Evolutionary conservation across 1,139 yeast species (phyloP), one percentile per base, ranked within the genome.

Genomic region (Candida tetrigidarum): DNA sequence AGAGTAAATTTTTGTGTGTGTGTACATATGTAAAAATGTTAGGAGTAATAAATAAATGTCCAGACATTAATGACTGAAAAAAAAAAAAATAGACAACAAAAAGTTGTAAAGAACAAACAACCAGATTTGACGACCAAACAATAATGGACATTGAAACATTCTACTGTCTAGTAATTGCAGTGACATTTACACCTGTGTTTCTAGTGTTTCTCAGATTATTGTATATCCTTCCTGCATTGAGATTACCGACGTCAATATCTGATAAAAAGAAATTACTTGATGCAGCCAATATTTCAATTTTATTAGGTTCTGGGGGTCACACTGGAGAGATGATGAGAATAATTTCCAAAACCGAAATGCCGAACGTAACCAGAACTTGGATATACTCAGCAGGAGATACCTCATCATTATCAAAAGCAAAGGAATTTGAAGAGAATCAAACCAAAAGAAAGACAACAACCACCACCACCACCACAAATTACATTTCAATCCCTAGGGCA

Each of bases 241-340:
- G 50, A 19, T 42, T 56, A 11, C 41, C 50, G 1, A 33, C 29
- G 15, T 29, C 41, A 9, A 33, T 43, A 5, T 25, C 15, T n/a
- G 23, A 37, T 15, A 22, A 30, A n/a, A 41, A 28, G 16, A 41
- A 40, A 12, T 30, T 44, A 16, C 19, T 38, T n/a, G 23, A 51
- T 32, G 70, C 68, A 7, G 49, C 63, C 25, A 58, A 56, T 18
- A 55, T 82, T 15, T 73, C 85, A 78, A 68, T 86, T 1, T 70
- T 86, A 11, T 62, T 88, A 5, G 96, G 96, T 0, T 86, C 95
- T 1, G 99, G 80, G 0, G 99, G 98, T 1, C 99, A 93, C 59
- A 92, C 98, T 0, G 98, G 97, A 1, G 98, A 93, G 62, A 89
- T 93, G 96, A 62, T 91, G 23, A 71, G 93, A 32, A 69, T 93